A percentile compares a stretch with the other conserved stretches of the same genome.
phyloP scores from a whole-genome alignment of 1,284 basidiomycete species.

The Ustilago trichophora region DNA sequence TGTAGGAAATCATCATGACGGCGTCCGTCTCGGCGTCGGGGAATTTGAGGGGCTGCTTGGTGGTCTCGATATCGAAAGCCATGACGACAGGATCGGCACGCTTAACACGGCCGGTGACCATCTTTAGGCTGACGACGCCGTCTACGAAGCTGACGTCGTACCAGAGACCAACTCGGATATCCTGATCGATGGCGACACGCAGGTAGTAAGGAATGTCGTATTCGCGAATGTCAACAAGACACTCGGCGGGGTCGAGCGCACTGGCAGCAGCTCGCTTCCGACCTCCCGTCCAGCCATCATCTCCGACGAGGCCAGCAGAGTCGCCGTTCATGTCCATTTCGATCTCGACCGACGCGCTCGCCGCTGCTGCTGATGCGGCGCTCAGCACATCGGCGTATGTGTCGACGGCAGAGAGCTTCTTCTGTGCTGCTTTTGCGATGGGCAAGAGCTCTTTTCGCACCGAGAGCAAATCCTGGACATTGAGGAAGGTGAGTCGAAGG shows the following conservation, averaged over 20 bases:
- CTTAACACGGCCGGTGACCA: conserved; percentile 85
- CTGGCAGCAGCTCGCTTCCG: conserved; percentile 30
- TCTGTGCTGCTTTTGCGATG: conserved; percentile 85
- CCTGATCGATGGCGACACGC: conserved; percentile 97
- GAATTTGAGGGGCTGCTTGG: conserved; percentile 97
- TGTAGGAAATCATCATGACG: conserved; percentile 99
- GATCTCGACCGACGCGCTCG: conserved; percentile 44
- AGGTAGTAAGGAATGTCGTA: conserved; percentile 98
- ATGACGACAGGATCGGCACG: conserved; percentile 99
- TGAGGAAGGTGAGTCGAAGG: conserved; percentile 88
- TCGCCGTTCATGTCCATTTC: conserved; percentile 43
- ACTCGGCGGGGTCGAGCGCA: conserved; percentile 80
- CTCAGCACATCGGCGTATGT: conserved; percentile 97
- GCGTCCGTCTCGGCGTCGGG: conserved; percentile 95
- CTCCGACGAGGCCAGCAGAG: conserved; percentile 65
- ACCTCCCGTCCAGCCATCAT: conserved; percentile 35
- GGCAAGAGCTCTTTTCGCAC: conserved; percentile 90
- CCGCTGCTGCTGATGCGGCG: conserved; percentile 50
- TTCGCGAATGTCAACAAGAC: conserved; percentile 92
- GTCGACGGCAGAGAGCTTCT: conserved; percentile 94
- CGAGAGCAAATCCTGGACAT: conserved; percentile 86
- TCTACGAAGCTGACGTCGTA: conserved; percentile 83
- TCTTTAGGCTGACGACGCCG: conserved; percentile 80
- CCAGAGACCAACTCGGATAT: conserved; percentile 96
- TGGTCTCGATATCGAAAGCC: conserved; percentile 99